A percentile compares a stretch with the other conserved stretches of the same genome.
phyloP scores from a whole-genome alignment of 2,329 filamentous ascomycete genomes.

The Lithohypha guttulata region DNA sequence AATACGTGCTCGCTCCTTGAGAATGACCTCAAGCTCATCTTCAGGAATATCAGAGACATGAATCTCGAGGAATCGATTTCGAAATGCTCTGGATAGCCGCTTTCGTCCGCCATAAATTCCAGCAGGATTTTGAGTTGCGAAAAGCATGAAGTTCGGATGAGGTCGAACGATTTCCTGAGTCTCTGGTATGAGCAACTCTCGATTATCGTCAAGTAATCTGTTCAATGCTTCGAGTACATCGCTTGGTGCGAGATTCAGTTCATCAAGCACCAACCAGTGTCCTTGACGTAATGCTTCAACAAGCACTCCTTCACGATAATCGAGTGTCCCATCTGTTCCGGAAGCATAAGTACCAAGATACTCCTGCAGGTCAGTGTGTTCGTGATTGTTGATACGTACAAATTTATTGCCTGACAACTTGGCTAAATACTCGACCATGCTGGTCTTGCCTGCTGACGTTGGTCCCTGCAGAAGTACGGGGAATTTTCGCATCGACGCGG shows the following conservation, averaged over 20 bases:
- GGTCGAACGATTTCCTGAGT: slow-evolving; percentile 89
- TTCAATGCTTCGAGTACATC: slow-evolving; percentile 96
- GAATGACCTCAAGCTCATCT: slow-evolving; percentile 80
- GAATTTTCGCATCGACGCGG: slow-evolving; percentile 81
- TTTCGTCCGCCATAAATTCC: slow-evolving; percentile 94
- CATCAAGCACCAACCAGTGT: slow-evolving; percentile 96
- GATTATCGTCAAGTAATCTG: slow-evolving; percentile 86
- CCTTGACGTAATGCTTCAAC: slow-evolving; percentile 87
- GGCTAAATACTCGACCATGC: slow-evolving; percentile 98
- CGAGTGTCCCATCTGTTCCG: slow-evolving; percentile 68
- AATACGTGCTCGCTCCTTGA: slow-evolving; percentile 78
- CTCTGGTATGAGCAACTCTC: slow-evolving; percentile 89
- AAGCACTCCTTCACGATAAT: slow-evolving; percentile 85
- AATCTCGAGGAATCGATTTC: slow-evolving; percentile 91
- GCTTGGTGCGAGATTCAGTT: slow-evolving; percentile 90
- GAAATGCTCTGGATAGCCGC: slow-evolving; percentile 81
- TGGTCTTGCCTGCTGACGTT: slow-evolving; percentile 95
- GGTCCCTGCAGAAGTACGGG: slow-evolving; percentile 93
- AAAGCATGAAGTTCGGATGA: slow-evolving; percentile 92
- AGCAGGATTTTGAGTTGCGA: slow-evolving; percentile 93
- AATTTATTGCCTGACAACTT: slow-evolving; percentile 94
- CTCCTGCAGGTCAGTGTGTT: slow-evolving; percentile 95
- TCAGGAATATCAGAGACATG: slow-evolving; percentile 98
- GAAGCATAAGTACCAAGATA: slow-evolving; percentile 94
- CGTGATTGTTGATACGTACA: slow-evolving; percentile 98